Base-by-base conservation (phyloP, 768 basidiomycete species). In the Boletus tylopilopsis region DNA sequence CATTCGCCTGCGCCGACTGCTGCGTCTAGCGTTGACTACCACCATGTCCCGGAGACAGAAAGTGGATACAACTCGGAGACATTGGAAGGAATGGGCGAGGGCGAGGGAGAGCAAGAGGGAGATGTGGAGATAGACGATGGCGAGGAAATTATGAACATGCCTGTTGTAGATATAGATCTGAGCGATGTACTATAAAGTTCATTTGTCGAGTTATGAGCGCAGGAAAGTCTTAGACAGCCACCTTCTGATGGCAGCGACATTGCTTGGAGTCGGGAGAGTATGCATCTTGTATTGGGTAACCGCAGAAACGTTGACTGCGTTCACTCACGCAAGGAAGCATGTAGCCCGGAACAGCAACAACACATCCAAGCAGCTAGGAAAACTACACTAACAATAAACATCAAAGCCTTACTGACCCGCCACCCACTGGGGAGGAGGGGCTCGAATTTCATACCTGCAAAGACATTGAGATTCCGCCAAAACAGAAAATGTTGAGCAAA, bases 1-100 rank as follows among this genome's bases (percentile, higher is more conserved):
- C 60, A 73, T 50, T 81, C 80, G 1, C 79, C 80, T 27, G 76
- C 77, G 24, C 77, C 75, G 18, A 80, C 79, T 4, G 70, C 69
- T 33, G 68, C 70, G 12, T 82, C 81, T 21, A 77, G 73, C 49
- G 71, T 71, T 13, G 80, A 82, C 48, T 66, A 53, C 42, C 63
- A 61, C 22, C 61, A 61, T 24, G 22, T 51, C 21, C 74, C 69
- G 24, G 77, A 76, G 30, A 70, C 67, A 13, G 75, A 76, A 56
- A 82, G 80, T 51, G 81, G 76, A 23, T 82, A 83, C 49, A 79
- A 78, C 45, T 78, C 82, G 1, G 81, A 81, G 40, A 42, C 30
- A 37, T n/a, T 67, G 38, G 71, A 71, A 9, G 65, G 64, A 16
- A 54, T 51, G 27, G 58, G 63, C 23, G 67, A 66, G 10, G 58